A percentile compares a stretch with the other conserved stretches of the same genome.
Conservation (phyloP, 371 early-diverging fungal genomes). For the Capillidium heterosporum region DNA sequence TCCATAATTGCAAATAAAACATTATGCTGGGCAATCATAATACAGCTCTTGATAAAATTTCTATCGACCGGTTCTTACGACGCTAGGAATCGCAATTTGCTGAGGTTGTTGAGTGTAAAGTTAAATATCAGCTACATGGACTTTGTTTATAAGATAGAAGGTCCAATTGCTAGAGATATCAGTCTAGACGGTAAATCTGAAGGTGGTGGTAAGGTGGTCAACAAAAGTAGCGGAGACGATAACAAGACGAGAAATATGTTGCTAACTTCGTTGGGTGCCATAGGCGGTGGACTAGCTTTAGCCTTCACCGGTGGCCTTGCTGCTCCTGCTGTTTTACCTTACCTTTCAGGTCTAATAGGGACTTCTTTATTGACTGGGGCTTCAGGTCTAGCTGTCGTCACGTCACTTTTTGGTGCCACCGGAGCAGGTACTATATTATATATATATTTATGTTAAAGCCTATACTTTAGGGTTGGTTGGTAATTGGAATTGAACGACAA, state of each 20-base stretch:
- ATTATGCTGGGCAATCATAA: background rate
- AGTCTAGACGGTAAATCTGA: background rate
- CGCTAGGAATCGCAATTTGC: background rate
- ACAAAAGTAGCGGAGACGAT: background rate
- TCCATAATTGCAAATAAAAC: background rate
- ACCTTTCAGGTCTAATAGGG: conserved; percentile 25
- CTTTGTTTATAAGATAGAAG: background rate
- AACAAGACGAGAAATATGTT: conserved; percentile 5
- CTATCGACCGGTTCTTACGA: background rate
- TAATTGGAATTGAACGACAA: background rate
- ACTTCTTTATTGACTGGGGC: conserved; percentile 38
- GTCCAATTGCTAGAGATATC: background rate
- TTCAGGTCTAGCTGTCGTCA: conserved; percentile 34
- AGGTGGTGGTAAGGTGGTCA: background rate
- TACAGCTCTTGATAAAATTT: background rate
- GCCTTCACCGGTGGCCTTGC: conserved; percentile 49
- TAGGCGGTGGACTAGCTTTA: conserved; percentile 42
- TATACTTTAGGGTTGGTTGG: background rate
- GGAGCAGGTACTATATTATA: conserved; percentile 32
- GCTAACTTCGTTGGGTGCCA: conserved; percentile 26
- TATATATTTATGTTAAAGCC: conserved; percentile 5
- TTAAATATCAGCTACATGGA: background rate
- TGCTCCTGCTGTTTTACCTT: conserved; percentile 37
- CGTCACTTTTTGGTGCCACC: conserved; percentile 36
- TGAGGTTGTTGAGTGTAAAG: background rate